Percentiles rank a stretch among this genome's conserved stretches.
These are phyloP conservation scores for Pseudogymnoascus sp. DNA, from an alignment of 2,329 filamentous ascomycete genomes.

Conservation along the genomic window DNA sequence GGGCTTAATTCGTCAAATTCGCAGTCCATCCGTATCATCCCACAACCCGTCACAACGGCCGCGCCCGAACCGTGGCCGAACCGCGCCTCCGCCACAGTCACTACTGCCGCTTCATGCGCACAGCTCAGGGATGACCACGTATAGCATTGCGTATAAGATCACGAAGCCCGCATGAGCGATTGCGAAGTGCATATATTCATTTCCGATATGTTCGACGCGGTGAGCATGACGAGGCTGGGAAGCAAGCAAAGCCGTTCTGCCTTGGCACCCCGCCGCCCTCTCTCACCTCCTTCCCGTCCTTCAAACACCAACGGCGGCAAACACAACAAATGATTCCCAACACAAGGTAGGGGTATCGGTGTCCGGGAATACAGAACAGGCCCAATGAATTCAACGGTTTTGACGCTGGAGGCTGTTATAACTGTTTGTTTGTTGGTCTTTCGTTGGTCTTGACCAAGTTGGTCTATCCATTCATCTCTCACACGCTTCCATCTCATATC, in stretches of 20 bases:
- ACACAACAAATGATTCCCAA: neutral
- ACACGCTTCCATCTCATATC: neutral
- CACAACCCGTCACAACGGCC: neutral
- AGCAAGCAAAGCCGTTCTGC: neutral
- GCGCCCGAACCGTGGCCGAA: neutral
- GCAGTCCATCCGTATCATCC: neutral
- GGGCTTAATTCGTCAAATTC: neutral
- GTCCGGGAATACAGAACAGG: neutral
- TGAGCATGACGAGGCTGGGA: constrained; percentile 5
- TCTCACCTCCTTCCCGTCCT: neutral
- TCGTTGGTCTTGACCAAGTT: neutral
- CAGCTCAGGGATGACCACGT: neutral
- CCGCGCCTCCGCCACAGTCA: neutral
- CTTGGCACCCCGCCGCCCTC: neutral
- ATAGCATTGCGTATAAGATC: neutral
- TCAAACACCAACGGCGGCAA: neutral
- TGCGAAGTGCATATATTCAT: constrained; percentile 6
- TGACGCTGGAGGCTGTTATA: neutral
- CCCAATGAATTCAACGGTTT: neutral
- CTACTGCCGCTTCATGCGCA: neutral
- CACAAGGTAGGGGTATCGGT: neutral
- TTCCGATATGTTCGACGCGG: neutral
- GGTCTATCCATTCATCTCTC: neutral
- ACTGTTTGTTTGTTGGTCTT: neutral
- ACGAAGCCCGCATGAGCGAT: neutral